phyloP scores from a whole-genome alignment of 345 rosid species.

The Rhizophora apiculata region DNA sequence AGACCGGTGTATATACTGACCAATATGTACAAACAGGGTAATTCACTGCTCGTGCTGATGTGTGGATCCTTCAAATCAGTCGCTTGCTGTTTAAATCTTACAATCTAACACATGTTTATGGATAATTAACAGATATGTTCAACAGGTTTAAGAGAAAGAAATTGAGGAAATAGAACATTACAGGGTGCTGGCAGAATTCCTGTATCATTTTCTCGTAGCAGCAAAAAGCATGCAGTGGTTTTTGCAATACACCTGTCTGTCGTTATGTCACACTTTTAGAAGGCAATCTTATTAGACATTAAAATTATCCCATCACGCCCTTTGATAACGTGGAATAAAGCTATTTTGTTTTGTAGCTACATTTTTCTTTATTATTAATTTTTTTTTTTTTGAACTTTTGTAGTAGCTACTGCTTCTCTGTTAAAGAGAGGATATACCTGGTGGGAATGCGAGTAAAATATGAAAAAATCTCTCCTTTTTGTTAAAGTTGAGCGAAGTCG shows the following conservation, averaged over 20 bases:
- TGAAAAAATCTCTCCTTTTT: background rate
- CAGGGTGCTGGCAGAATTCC: background rate
- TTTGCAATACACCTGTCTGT: background rate
- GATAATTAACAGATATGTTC: too few relatives aligned
- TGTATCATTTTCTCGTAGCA: background rate
- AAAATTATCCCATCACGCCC: background rate
- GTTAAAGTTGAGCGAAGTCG: background rate
- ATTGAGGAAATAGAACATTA: background rate
- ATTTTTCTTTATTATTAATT: background rate
- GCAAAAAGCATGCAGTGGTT: conserved; percentile 7
- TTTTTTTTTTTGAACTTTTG: too few relatives aligned
- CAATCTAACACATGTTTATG: too few relatives aligned
- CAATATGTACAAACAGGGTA: too few relatives aligned
- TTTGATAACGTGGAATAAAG: background rate
- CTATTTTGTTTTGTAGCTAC: conserved; percentile 3
- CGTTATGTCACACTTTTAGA: conserved; percentile 5
- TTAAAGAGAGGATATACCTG: too few relatives aligned
- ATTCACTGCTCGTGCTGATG: too few relatives aligned
- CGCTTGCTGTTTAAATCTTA: too few relatives aligned
- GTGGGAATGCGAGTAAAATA: too few relatives aligned
- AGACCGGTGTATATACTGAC: too few relatives aligned
- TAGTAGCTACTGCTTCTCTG: background rate
- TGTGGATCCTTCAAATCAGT: too few relatives aligned
- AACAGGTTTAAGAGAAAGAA: background rate
- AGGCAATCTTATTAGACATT: background rate